Evolutionary conservation across 2,329 filamentous ascomycete genomes (phyloP).

Genomic region (Aspergillus jensenii): DNA sequence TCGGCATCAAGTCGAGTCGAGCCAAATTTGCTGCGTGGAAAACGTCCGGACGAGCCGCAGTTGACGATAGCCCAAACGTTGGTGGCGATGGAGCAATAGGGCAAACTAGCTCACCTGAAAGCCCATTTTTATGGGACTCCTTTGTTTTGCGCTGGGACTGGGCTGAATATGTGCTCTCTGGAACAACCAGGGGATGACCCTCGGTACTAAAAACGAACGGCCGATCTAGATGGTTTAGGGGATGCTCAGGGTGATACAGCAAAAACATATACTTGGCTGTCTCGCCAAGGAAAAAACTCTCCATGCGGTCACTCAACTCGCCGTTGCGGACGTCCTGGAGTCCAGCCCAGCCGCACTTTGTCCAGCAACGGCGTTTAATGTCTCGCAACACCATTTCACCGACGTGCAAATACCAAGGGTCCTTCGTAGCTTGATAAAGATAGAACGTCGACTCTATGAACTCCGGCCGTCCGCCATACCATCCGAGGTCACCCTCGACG

Average conservation of each 20-base stretch:
- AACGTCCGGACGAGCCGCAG: conserved; percentile 74
- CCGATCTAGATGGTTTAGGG: conserved; percentile 80
- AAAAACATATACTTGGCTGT: conserved; percentile 95
- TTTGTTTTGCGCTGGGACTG: conserved; percentile 10
- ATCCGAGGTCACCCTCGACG: conserved; percentile 82
- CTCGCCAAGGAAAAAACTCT: conserved; percentile 97
- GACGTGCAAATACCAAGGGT: conserved; percentile 94
- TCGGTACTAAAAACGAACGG: conserved; percentile 95
- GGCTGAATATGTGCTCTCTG: conserved; percentile 44
- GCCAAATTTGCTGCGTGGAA: conserved; percentile 88
- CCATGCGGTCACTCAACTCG: conserved; percentile 91
- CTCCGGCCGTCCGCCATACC: conserved; percentile 95
- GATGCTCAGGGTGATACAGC: conserved; percentile 81
- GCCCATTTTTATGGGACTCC: conserved; percentile 1
- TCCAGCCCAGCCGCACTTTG: conserved; percentile 89
- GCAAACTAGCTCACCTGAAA: conserved; percentile 57
- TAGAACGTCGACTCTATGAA: conserved; percentile 98
- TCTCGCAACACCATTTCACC: conserved; percentile 94
- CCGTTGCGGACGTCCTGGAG: conserved; percentile 79
- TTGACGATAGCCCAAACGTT: conserved; percentile 73
- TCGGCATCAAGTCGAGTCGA: conserved; percentile 73
- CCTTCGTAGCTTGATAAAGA: conserved; percentile 86
- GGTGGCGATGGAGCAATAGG: conserved; percentile 60
- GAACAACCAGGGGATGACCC: conserved; percentile 88
- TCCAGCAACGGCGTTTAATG: conserved; percentile 84